These are phyloP conservation scores for Flaveria bidentis DNA, from an alignment of 129 eudicot genomes.

Conservation along the genomic window DNA sequence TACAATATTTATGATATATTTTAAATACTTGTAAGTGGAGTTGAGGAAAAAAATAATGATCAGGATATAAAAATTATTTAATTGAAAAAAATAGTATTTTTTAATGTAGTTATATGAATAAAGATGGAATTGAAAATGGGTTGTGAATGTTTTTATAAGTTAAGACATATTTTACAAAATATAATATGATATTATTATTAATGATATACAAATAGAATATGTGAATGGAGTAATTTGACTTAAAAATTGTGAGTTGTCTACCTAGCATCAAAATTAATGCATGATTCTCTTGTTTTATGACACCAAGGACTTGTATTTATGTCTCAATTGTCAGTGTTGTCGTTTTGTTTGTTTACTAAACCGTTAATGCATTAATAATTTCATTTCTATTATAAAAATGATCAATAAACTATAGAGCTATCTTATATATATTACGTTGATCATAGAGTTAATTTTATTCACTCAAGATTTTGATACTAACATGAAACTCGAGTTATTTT, in stretches of 20 bases:
- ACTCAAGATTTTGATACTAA: too few relatives aligned
- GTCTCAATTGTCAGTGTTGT: conserved; percentile 30
- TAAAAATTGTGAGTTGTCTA: conserved; percentile 17
- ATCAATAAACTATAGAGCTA: background rate
- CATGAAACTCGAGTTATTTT: too few relatives aligned
- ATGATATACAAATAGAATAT: background rate
- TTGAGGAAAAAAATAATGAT: too few relatives aligned
- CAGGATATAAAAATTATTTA: too few relatives aligned
- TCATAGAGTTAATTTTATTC: too few relatives aligned
- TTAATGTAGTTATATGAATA: too few relatives aligned
- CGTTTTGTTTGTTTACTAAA: conserved; percentile 20
- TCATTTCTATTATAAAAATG: conserved; percentile 8
- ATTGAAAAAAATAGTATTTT: too few relatives aligned
- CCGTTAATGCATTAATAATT: conserved; percentile 1
- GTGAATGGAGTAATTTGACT: conserved; percentile 16
- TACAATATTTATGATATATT: too few relatives aligned
- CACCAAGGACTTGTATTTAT: conserved; percentile 27
- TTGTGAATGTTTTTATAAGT: too few relatives aligned
- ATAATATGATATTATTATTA: background rate
- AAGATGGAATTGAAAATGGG: too few relatives aligned
- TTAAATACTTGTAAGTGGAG: too few relatives aligned
- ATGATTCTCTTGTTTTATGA: conserved; percentile 27
- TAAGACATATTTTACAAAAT: background rate
- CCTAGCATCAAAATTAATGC: conserved; percentile 19
- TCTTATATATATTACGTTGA: background rate